phyloP scores from a whole-genome alignment of 495 filamentous ascomycete species.

The Trichoderma parareesei region DNA sequence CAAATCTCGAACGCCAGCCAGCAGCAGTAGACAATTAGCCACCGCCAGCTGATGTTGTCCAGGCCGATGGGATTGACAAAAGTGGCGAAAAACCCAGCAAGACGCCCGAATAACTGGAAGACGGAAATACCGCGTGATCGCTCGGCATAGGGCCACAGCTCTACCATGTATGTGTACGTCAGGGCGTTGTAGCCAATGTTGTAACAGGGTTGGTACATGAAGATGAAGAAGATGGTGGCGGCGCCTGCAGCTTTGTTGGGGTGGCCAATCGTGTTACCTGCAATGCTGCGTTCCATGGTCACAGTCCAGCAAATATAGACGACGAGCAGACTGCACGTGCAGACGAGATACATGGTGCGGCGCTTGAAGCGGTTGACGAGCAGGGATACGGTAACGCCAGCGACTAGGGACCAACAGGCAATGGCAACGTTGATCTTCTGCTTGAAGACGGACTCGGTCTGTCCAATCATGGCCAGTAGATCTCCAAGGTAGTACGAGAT shows the following conservation, averaged over 20 bases:
- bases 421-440: slow-evolving; percentile 51
- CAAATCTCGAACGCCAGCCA: slow-evolving; percentile 46
- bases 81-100: slow-evolving; percentile 47
- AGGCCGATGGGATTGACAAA: slow-evolving; percentile 56
- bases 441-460: slow-evolving; percentile 42
- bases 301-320: slow-evolving; percentile 55
- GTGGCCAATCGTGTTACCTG: slow-evolving; percentile 27
- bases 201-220: slow-evolving; percentile 54
- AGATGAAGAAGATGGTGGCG: slow-evolving; percentile 52
- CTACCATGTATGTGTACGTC: slow-evolving; percentile 53
- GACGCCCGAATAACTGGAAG: slow-evolving; percentile 51
- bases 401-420: slow-evolving; percentile 49
- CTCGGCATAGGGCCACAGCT: slow-evolving; percentile 51
- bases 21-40: slow-evolving; percentile 49
- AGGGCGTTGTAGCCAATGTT: slow-evolving; percentile 62
- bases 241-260: slow-evolving; percentile 33
- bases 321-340: slow-evolving; percentile 41
- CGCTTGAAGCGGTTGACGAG: slow-evolving; percentile 45
- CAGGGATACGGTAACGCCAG: slow-evolving; percentile 43
- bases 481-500: slow-evolving; percentile 48
- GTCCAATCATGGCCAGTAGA: slow-evolving; percentile 42
- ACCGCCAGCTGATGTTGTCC: slow-evolving; percentile 46
- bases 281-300: slow-evolving; percentile 45
- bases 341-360: slow-evolving; percentile 51
- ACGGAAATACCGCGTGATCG: slow-evolving; percentile 50